Base-by-base conservation (phyloP, 345 rosid genomes). In the Erodium maritimum region DNA sequence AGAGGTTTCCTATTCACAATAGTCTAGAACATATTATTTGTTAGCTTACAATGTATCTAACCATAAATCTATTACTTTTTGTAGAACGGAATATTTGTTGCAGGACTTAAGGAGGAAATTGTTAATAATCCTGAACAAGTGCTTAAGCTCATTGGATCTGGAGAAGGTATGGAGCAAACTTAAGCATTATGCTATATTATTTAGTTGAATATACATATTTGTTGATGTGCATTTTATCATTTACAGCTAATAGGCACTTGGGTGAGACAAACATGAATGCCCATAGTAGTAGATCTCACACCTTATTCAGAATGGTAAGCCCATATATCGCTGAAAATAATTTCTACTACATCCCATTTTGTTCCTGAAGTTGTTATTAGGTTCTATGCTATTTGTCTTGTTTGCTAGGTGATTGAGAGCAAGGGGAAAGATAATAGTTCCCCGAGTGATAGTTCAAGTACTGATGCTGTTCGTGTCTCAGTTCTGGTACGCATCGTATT, bases 221-320 rank as follows among this genome's bases (percentile, higher is more conserved):
- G 56, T 37, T 66, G 13, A 60, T 60, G 14, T 33, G 6, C 21
- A 50, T 63, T 57, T 66, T 70, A 8, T 60, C n/a, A 21, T 52
- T 57, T 50, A 61, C 65, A 89, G 99, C 67, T 65, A 85, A 89
- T 74, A 78, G 99, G 70, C 95, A 89, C 68, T 93, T 93, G 66
- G 95, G 96, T 0, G 95, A 85, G 84, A 89, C 99, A 69, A 93
- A 85, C 72, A 93, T 93, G 96, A 89, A 89, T 67, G 82, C 77
- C 63, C 83, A 87, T 20, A 93, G 96, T 75, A 89, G 99, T 73
- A 89, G 96, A 67, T 93, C 99, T 21, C 99, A 93, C 79, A 87
- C 96, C 13, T 85, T 93, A 69, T 89, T 93, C 64, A 82, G 96
- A 82, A 93, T 85, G 99, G 99, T 93, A 83, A 9, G 62, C 14